Base-by-base conservation (phyloP, 2,329 filamentous ascomycete species). In the Nemania sp. region DNA sequence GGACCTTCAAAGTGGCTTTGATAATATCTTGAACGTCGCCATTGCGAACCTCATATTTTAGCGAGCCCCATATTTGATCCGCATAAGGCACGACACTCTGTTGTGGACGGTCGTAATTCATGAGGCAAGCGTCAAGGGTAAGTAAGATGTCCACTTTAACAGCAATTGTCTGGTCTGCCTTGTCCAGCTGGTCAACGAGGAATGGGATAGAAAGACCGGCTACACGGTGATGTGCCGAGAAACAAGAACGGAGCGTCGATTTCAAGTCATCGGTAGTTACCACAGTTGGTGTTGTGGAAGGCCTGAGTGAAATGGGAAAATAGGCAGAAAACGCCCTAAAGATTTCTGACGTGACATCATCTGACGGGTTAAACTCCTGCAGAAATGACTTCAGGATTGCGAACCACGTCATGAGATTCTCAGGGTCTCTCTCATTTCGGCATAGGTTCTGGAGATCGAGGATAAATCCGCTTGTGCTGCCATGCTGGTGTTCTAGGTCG, bases 21-120 rank as follows among this genome's bases (percentile, higher is more conserved):
- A 89, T 86, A 0, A 83, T 84, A 68, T 89, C 87, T 67, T 86
- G 83, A 8, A 87, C 82, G 67, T 89, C 87, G 13, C 87, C 87
- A 62, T 89, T 88, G 38, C 87, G 85, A 13, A 89, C 87, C 70
- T 89, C 87, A 68, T 88, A 89, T 74, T 89, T 89, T 54, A 89
- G 83, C n/a, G 86, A 87, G 32, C 81, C 80, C 87, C 87, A 89
- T 54, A 88, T 83, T 52, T 84, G 82, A 57, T 83, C 80, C 20
- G 82, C 78, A 56, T 85, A 83, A 0, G 87, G 86, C 1, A 79
- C 79, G 15, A 89, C 74, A 8, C 82, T 85, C 62, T 83, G 78
- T 38, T 83, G 78, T 0, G 84, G 80, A 45, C 84, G 77, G 1
- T 80, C 76, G 66, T 88, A 89, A 29, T 81, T 75, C 13, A 82